Evolutionary conservation across 208 protist species (phyloP).

Genomic region (Angomonas deanei): DNA sequence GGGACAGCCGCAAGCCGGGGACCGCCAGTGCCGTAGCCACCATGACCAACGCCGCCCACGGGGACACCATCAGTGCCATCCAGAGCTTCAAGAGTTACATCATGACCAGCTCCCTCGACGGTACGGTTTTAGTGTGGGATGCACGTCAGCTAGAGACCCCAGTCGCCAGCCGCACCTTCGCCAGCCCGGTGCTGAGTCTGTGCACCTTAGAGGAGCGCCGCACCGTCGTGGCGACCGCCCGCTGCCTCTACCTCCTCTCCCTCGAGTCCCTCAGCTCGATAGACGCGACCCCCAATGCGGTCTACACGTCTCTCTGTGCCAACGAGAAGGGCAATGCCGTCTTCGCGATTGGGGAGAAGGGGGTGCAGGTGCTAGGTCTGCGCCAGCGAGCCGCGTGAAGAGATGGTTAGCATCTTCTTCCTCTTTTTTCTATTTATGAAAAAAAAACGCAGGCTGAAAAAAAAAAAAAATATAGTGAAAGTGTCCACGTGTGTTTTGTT

Average conservation of each 20-base stretch:
- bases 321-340: conserved; percentile 10
- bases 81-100: conserved; percentile 41
- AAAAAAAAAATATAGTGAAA: conserved; percentile 13
- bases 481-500: background rate
- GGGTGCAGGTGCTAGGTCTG: background rate
- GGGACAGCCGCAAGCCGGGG: conserved; percentile 52
- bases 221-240: conserved; percentile 49
- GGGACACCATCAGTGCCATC: conserved; percentile 63
- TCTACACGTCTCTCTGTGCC: conserved; percentile 17
- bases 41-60: conserved; percentile 22
- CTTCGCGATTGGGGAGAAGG: background rate
- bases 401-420: background rate
- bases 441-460: background rate
- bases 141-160: conserved; percentile 40
- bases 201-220: conserved; percentile 19
- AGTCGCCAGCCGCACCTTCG: conserved; percentile 25
- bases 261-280: conserved; percentile 25
- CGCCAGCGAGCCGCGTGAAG: background rate
- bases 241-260: conserved; percentile 47
- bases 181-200: conserved; percentile 45
- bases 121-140: conserved; percentile 67
- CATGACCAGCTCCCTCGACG: conserved; percentile 57
- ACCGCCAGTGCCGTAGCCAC: conserved; percentile 18
- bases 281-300: conserved; percentile 9
- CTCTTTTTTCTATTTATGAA: conserved; percentile 3